Percentiles rank a stretch among this genome's conserved stretches.
Evolutionary conservation across 2,329 filamentous ascomycete species (phyloP).

Genomic region (Penicillium sp.): DNA sequence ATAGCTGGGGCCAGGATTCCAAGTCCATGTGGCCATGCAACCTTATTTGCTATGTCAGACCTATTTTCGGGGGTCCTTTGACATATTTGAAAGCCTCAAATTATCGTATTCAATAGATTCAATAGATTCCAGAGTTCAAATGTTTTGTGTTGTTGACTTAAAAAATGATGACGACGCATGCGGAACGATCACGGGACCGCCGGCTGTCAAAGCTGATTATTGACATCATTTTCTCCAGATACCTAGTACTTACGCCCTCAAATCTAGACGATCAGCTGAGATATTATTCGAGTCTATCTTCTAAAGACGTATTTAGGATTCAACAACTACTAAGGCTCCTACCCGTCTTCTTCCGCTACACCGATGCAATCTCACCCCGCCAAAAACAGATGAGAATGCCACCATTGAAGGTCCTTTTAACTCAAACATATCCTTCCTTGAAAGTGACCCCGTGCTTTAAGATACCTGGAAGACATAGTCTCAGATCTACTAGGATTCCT

Average conservation of each 20-base stretch:
- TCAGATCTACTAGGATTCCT: not conserved
- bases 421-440: not conserved
- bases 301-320: not conserved
- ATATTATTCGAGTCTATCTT: not conserved
- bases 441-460: not conserved
- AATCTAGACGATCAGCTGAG: not conserved
- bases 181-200: slow-evolving; percentile 14
- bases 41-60: not conserved
- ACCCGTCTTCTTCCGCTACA: not conserved
- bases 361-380: slow-evolving; percentile 7
- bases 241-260: not conserved
- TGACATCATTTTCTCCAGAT: not conserved
- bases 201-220: not conserved
- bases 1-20: not conserved
- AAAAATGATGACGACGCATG: not conserved
- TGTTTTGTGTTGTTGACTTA: not conserved
- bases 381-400: slow-evolving; percentile 1
- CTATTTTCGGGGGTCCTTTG: not conserved
- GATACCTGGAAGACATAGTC: not conserved
- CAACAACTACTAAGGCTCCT: not conserved
- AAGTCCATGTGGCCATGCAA: slow-evolving; percentile 5
- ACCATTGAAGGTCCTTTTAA: not conserved
- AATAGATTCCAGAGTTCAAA: no score
- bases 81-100: not conserved
- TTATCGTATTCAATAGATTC: no score